A percentile compares a stretch with the other conserved stretches of the same genome.
These are phyloP conservation scores for Fennellomyces sp. DNA, from an alignment of 371 early-diverging fungal genomes.

Conservation along the genomic window DNA sequence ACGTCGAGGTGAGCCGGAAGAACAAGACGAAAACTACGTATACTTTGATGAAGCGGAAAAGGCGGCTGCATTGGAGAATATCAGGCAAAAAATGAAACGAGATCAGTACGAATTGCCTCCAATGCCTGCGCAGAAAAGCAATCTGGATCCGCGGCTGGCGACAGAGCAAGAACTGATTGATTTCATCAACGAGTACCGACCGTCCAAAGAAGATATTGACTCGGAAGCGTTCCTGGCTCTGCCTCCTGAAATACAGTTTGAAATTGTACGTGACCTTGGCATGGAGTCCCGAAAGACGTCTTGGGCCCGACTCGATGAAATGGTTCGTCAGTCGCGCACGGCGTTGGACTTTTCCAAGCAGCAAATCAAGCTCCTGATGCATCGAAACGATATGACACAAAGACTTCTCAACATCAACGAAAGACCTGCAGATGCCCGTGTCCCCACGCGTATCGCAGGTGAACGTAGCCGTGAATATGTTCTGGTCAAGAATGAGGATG, in stretches of 20 bases:
- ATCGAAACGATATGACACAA: slow-evolving; percentile 88
- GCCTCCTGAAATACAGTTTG: slow-evolving; percentile 89
- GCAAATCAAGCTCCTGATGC: slow-evolving; percentile 86
- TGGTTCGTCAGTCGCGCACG: slow-evolving; percentile 68
- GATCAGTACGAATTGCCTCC: slow-evolving; percentile 81
- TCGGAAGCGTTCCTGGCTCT: slow-evolving; percentile 76
- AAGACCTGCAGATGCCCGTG: slow-evolving; percentile 26
- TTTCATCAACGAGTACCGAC: slow-evolving; percentile 61
- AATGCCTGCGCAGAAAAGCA: not conserved
- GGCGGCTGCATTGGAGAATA: slow-evolving; percentile 26
- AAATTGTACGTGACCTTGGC: slow-evolving; percentile 87
- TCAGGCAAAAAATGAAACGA: slow-evolving; percentile 46
- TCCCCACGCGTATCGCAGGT: slow-evolving; percentile 73
- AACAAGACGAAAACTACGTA: slow-evolving; percentile 33
- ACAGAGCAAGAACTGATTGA: slow-evolving; percentile 61
- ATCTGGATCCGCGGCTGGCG: slow-evolving; percentile 67
- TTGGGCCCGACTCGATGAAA: slow-evolving; percentile 72
- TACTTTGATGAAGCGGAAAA: slow-evolving; percentile 41
- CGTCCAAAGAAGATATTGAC: slow-evolving; percentile 71
- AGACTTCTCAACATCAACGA: slow-evolving; percentile 63
- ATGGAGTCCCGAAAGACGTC: slow-evolving; percentile 82
- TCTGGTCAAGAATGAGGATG: slow-evolving; percentile 80
- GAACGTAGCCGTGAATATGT: slow-evolving; percentile 83
- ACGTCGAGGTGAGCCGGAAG: slow-evolving; percentile 14
- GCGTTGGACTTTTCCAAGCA: slow-evolving; percentile 88